Base-by-base conservation (phyloP, 192 early-diverging fungal species). In the Spinellus fusiger region DNA sequence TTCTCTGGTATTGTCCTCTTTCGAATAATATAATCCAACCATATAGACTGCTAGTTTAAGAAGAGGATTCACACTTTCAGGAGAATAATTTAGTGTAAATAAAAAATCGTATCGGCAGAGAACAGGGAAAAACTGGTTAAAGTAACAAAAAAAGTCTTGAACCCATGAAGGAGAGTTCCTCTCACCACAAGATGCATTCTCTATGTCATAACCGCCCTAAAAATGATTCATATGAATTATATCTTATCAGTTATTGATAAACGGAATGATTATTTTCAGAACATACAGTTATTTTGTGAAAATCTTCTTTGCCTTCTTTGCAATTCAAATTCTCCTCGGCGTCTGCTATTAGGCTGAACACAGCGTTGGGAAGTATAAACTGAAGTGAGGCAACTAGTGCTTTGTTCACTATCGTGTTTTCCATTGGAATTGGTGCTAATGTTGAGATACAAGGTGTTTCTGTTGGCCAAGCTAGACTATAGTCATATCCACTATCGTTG, bases 51-150 rank as follows among this genome's bases (percentile, higher is more conserved):
- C 71, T 29, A 64, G 37, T 13, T 44, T 46, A 2, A 73, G n/a
- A n/a, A 73, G 40, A 6, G 66, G 62, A 31, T 68, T 52, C 7
- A 73, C 35, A 37, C 32, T 16, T 20, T 63, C 33, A 18, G 52
- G 22, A 1, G 18, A 31, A 13, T 52, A n/a, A 9, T 59, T 27
- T 0, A 63, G 29, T 35, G 67, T 59, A 47, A 37, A 50, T 22
- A 65, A 47, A 35, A 73, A 73, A 32, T 65, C 58, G 6, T 65
- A 66, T 13, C 59, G 49, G 16, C 56, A 64, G 20, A 73, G 46
- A 13, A 73, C 49, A 9, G 71, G 71, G 22, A 73, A 73, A 4
- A 73, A 38, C 33, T 60, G 35, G 46, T 73, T 73, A 56, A 73
- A 67, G 33, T 73, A 48, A 38, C 22, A 31, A 58, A 73, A 73